phyloP scores from a whole-genome alignment of 2,329 filamentous ascomycete genomes.

The Teratosphaeria gauchensis region DNA sequence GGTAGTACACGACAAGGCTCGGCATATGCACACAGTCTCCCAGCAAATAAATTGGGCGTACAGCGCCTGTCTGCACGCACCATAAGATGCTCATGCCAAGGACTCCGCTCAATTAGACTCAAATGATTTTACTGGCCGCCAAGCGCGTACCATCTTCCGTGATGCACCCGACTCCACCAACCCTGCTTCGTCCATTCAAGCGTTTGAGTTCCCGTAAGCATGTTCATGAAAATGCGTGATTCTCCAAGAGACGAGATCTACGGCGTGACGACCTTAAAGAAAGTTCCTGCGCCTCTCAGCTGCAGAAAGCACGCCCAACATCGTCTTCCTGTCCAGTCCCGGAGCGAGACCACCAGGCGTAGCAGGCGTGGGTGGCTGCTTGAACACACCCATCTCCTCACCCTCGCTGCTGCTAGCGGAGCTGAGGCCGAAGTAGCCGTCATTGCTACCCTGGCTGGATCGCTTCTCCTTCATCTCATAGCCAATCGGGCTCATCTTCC shows the following conservation, averaged over 20 bases:
- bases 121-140: neutral
- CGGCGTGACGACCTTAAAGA: slow-evolving; percentile 36
- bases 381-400: slow-evolving; percentile 23
- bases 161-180: neutral
- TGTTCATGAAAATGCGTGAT: neutral
- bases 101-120: neutral
- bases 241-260: neutral
- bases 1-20: neutral
- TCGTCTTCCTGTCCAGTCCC: slow-evolving; percentile 64
- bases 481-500: slow-evolving; percentile 30
- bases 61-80: neutral
- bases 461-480: slow-evolving; percentile 30
- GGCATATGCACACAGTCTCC: neutral
- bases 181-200: neutral
- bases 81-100: neutral
- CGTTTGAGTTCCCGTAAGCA: neutral
- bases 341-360: slow-evolving; percentile 76
- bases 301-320: slow-evolving; percentile 76
- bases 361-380: slow-evolving; percentile 27
- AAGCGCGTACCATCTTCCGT: neutral
- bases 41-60: neutral
- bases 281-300: slow-evolving; percentile 81
- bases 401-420: slow-evolving; percentile 64
- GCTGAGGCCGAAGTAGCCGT: slow-evolving; percentile 41
- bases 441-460: slow-evolving; percentile 23